Evolutionary conservation across 305 asterid genomes (phyloP).

Genomic region (Rubia tinctorum): DNA sequence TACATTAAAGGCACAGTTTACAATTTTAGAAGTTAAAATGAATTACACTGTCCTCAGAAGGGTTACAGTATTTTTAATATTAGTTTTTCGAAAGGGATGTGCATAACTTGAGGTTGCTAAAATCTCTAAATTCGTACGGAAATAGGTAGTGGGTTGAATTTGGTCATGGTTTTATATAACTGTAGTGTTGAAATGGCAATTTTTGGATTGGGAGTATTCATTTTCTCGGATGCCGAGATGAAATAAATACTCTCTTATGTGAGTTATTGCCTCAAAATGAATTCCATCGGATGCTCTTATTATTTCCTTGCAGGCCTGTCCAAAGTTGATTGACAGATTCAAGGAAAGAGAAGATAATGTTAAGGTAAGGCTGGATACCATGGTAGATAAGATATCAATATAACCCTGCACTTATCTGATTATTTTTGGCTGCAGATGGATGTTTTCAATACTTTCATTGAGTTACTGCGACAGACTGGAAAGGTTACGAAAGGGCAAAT

Average conservation of each 20-base stretch:
- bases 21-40: not conserved
- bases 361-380: conserved; percentile 50
- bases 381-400: conserved; percentile 4
- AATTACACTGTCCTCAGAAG: not conserved
- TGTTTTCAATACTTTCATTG: conserved; percentile 89
- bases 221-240: not conserved
- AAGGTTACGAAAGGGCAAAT: conserved; percentile 87
- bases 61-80: not conserved
- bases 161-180: not conserved
- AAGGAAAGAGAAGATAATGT: conserved; percentile 99
- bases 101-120: not conserved
- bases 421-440: conserved; percentile 75
- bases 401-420: conserved; percentile 20
- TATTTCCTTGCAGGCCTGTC: conserved; percentile 72
- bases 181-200: not conserved
- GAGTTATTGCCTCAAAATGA: not conserved
- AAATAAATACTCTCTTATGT: not conserved
- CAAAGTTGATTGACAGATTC: conserved; percentile 95
- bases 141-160: not conserved
- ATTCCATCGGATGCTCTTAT: not conserved
- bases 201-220: not conserved
- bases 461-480: conserved; percentile 95
- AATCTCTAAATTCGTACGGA: not conserved
- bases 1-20: not conserved
- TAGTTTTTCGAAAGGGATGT: not conserved